Evolutionary conservation across 208 protist species (phyloP), one percentile per base, ranked within the genome.

Genomic region (Phytomonas sp.): DNA sequence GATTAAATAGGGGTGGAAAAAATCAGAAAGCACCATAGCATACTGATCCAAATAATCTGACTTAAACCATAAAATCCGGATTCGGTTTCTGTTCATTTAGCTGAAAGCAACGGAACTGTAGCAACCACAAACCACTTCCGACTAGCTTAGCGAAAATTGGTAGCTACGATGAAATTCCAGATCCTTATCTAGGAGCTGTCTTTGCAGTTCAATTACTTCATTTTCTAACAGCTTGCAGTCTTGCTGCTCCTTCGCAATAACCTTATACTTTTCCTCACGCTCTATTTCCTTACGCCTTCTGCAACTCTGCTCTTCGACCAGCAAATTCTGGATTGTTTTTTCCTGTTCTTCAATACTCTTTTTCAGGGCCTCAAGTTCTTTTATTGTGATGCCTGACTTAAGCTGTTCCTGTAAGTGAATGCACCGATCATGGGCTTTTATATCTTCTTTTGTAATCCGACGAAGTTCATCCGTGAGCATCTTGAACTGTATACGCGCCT

Each of bases 161-260:
- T 84, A 89, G 33, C 82, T 86, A 29, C 78, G 72, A 51, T 76
- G 79, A 61, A 89, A 74, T 67, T 94, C 81, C 34, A 76, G 31
- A n/a, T 87, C 76, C 32, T 85, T 81, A 17, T 81, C 68, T 13
- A 66, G 31, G 20, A 94, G 68, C 28, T 87, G 63, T 29, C 66
- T 62, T 56, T 82, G 73, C 8, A 95, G 77, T 0, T 82, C 74
- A 36, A 66, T 68, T 60, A 87, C 76, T 37, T 92, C 76, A 0
- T 77, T 68, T 65, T 84, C 78, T n/a, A 92, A 68, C 36, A 75
- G 36, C 20, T 72, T 67, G 36, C 76, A 81, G 59, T 91, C 89
- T 6, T 69, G 67, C 0, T 72, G 75, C 68, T 87, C 77, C 67
- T 76, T 79, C 4, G 66, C 67, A 15, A 81, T 34, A 0, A 51